Base-by-base conservation (phyloP, 306 rosid genomes). In the Vigna nakashimae region DNA sequence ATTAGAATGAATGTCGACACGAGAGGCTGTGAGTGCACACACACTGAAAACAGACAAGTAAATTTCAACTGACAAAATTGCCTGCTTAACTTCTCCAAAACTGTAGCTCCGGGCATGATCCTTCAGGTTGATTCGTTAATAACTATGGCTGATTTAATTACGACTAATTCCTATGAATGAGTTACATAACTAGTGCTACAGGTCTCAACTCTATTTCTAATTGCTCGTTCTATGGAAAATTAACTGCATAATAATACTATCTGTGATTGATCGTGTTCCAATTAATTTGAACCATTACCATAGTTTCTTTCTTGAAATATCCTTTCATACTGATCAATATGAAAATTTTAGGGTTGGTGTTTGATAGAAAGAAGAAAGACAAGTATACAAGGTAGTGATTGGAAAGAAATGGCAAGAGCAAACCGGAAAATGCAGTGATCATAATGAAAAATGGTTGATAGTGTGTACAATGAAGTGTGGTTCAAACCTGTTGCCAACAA, bases 401-500 rank as follows among this genome's bases (percentile, higher is more conserved):
- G 8, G 52, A 42, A 67, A 56, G 10, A 57, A 73, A 43, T 43
- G 9, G 46, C 4, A 58, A 73, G 26, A 40, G 22, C 22, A 72
- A 22, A 45, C 28, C 24, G 46, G 42, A 58, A 22, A 42, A 57
- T 8, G 58, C 46, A 43, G 0, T 16, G 36, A 73, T 17, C 40
- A 8, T 58, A 60, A 40, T n/a, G 52, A 5, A 45, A 71, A 63
- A 60, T 63, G 68, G 14, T 71, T 48, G 57, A 32, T 30, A 30
- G 65, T 18, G 16, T 12, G 3, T 50, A 57, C 24, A 13, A 4
- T 45, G 50, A 11, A 45, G 59, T 62, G 65, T 30, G 32, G 60
- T 12, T 64, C 42, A 76, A 63, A 93, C 98, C 98, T 95, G 91
- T 95, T 95, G 70, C 98, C 98, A 49, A 95, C 98, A 48, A 90